Percentiles rank a stretch among this genome's conserved stretches.
These are phyloP conservation scores for Colletotrichum plurivorum DNA, from an alignment of 2,329 filamentous ascomycete species.

Conservation along the genomic window DNA sequence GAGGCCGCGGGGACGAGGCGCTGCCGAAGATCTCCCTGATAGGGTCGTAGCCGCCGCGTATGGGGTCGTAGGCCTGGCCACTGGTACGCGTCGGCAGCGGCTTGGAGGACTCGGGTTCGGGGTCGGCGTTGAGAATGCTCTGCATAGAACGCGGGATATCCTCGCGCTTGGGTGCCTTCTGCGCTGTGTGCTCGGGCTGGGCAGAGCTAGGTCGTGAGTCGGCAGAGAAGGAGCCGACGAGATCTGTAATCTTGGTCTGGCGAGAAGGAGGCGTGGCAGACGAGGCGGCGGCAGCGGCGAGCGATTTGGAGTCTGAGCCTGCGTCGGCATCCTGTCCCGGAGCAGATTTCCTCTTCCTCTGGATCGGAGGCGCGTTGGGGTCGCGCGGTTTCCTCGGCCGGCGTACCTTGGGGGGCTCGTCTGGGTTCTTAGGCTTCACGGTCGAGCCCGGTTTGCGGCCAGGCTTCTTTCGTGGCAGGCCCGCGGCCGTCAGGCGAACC, in stretches of 20 bases:
- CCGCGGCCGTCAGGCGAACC: constrained; percentile 66
- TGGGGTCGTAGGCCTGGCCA: constrained; percentile 90
- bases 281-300: constrained; percentile 49
- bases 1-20: constrained; percentile 64
- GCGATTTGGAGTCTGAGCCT: constrained; percentile 52
- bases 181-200: constrained; percentile 53
- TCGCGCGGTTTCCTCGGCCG: constrained; percentile 71
- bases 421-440: constrained; percentile 59
- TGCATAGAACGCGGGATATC: constrained; percentile 66
- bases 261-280: constrained; percentile 44
- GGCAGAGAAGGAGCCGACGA: constrained; percentile 44
- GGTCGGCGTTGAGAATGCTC: constrained; percentile 69
- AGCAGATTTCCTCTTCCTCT: constrained; percentile 69
- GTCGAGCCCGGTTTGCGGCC: constrained; percentile 74
- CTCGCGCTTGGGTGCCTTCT: constrained; percentile 67
- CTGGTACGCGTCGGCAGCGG: constrained; percentile 71
- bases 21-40: constrained; percentile 61
- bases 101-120: constrained; percentile 52
- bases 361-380: constrained; percentile 68
- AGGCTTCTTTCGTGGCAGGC: constrained; percentile 73
- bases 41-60: constrained; percentile 81
- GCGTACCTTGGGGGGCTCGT: constrained; percentile 64
- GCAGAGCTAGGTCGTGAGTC: constrained; percentile 47
- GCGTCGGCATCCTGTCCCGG: constrained; percentile 54
- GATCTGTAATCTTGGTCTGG: constrained; percentile 58